phyloP scores from a whole-genome alignment of 305 asterid species.

The Andrographis paniculata region DNA sequence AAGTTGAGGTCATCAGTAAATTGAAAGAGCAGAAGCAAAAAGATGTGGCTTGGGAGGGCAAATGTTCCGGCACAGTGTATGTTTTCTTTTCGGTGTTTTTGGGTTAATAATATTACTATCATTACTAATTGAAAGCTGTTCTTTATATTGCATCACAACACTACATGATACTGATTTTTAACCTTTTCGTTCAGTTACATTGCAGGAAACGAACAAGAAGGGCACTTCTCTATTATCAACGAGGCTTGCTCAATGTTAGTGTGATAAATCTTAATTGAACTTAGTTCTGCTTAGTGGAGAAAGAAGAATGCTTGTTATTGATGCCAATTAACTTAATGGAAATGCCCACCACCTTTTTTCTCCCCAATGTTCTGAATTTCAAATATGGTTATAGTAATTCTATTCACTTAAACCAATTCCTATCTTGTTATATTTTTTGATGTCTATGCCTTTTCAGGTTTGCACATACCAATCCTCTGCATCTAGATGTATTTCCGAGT shows the following conservation, averaged over 20 bases:
- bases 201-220: slow-evolving; percentile 87
- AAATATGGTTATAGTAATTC: no score
- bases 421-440: slow-evolving; percentile 12
- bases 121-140: slow-evolving; percentile 6
- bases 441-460: slow-evolving; percentile 51
- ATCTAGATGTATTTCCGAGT: slow-evolving; percentile 86
- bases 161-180: slow-evolving; percentile 16
- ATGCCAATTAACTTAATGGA: slow-evolving; percentile 3
- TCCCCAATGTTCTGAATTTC: no score
- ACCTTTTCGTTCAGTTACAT: slow-evolving; percentile 53
- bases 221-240: slow-evolving; percentile 90
- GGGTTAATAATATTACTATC: slow-evolving; percentile 12
- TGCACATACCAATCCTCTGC: slow-evolving; percentile 96
- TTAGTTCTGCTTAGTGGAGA: no score
- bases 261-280: slow-evolving; percentile 13
- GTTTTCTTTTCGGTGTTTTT: slow-evolving; percentile 15
- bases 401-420: background rate
- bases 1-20: slow-evolving; percentile 52
- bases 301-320: no score
- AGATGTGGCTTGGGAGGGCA: slow-evolving; percentile 91
- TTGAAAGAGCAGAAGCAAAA: slow-evolving; percentile 80
- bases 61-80: slow-evolving; percentile 99
- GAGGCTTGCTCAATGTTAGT: slow-evolving; percentile 99
- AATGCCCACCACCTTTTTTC: no score
- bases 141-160: slow-evolving; percentile 3